Percentiles rank a stretch among this genome's conserved stretches.
Conservation (phyloP, 345 rosid species). For the Fremontodendron californicum region DNA sequence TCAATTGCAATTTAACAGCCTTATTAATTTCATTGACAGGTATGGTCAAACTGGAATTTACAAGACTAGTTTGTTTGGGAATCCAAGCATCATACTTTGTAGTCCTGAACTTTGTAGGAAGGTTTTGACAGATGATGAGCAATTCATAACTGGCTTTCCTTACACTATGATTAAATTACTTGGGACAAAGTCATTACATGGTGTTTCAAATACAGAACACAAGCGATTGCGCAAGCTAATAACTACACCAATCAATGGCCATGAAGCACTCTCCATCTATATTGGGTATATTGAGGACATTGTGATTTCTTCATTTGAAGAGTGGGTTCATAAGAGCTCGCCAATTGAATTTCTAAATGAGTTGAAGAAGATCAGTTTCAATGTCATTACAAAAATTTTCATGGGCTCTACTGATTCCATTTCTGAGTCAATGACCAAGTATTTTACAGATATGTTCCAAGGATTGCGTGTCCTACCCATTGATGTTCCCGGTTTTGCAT, state of each 20-base stretch:
- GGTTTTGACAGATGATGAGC: no score
- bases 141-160: no score
- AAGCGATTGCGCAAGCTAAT: slow-evolving; percentile 25
- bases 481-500: slow-evolving; percentile 39
- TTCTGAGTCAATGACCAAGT: slow-evolving; percentile 12
- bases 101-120: no score
- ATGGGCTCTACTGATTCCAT: slow-evolving; percentile 18
- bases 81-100: no score
- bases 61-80: no score
- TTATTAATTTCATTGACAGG: no score
- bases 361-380: slow-evolving; percentile 24
- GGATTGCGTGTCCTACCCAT: slow-evolving; percentile 25
- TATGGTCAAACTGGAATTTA: no score
- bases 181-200: no score
- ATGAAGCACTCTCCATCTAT: no score
- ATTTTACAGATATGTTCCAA: background rate
- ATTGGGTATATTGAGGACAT: background rate
- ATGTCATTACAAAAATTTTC: slow-evolving; percentile 27
- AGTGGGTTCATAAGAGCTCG: background rate
- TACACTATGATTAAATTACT: no score
- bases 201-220: slow-evolving; percentile 15
- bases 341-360: slow-evolving; percentile 28
- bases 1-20: no score
- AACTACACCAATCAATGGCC: slow-evolving; percentile 20
- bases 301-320: background rate